Percentiles rank a stretch among this genome's conserved stretches.
These are phyloP conservation scores for Termitomyces sp. DNA, from an alignment of 768 basidiomycete species.

Conservation along the genomic window DNA sequence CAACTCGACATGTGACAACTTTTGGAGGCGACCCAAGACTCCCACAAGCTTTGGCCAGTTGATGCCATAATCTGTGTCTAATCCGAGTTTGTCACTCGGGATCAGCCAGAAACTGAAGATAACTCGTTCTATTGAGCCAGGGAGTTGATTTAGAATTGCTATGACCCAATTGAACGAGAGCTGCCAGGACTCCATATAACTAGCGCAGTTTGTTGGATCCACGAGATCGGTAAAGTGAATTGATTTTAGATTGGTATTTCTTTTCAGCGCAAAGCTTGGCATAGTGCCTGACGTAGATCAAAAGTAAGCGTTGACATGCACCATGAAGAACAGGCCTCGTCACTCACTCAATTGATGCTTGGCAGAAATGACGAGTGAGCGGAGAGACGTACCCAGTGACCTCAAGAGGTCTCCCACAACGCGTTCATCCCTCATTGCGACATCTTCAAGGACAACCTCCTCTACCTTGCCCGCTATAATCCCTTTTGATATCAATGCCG, in stretches of 20 bases:
- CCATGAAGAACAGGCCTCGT: background rate
- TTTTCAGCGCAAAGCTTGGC: background rate
- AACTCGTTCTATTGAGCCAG: background rate
- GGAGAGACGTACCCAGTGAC: constrained; percentile 1
- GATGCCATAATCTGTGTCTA: background rate
- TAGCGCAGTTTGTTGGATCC: constrained; percentile 4
- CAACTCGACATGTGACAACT: constrained; percentile 1
- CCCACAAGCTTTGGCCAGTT: constrained; percentile 5
- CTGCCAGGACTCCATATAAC: background rate
- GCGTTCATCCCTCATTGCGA: constrained; percentile 1
- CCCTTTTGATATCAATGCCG: constrained; percentile 2
- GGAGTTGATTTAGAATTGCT: constrained; percentile 2
- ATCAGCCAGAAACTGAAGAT: constrained; percentile 13
- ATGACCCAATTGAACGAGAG: constrained; percentile 12
- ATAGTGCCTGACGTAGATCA: background rate
- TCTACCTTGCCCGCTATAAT: constrained; percentile 1
- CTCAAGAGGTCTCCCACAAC: background rate
- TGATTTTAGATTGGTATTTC: constrained; percentile 3
- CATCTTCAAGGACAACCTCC: constrained; percentile 3
- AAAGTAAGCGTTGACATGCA: background rate
- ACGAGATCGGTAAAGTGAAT: constrained; percentile 13
- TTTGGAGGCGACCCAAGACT: background rate
- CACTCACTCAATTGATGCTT: constrained; percentile 6
- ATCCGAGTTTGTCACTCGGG: constrained; percentile 8
- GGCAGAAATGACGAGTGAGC: constrained; percentile 9